A percentile compares a stretch with the other conserved stretches of the same genome.
phyloP scores from a whole-genome alignment of 148 eudicot genomes.

The Diospyros lotus region DNA sequence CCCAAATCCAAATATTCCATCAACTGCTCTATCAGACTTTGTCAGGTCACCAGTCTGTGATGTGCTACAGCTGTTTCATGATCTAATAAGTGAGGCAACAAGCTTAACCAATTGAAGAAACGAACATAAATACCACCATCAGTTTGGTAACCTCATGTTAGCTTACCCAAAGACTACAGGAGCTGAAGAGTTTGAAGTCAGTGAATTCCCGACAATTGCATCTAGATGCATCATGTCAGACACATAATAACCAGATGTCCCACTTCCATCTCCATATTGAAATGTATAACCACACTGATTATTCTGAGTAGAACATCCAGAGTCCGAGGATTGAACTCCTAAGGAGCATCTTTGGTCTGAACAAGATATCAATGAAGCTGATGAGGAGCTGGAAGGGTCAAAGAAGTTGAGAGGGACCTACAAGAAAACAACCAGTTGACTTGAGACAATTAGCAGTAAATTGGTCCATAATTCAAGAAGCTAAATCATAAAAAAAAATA shows the following conservation, averaged over 20 bases:
- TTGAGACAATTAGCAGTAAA: too few relatives aligned
- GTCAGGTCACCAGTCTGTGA: constrained; percentile 82
- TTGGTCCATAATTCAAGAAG: not conserved
- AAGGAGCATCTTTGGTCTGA: constrained; percentile 66
- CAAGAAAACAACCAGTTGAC: not conserved
- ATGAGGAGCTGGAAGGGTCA: constrained; percentile 63
- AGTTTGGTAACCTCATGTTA: not conserved
- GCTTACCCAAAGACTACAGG: constrained; percentile 75
- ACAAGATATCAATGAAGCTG: constrained; percentile 59
- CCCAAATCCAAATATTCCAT: constrained; percentile 95
- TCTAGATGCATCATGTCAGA: constrained; percentile 64
- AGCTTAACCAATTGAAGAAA: not conserved
- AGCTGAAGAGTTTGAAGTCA: constrained; percentile 57
- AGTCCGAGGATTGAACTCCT: constrained; percentile 68
- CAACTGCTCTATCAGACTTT: constrained; percentile 88
- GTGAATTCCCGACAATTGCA: constrained; percentile 48
- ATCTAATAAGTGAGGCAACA: not conserved
- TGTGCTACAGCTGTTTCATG: constrained; percentile 68
- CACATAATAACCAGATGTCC: constrained; percentile 77
- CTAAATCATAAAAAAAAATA: not conserved
- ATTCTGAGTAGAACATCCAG: constrained; percentile 54
- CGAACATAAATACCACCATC: not conserved
- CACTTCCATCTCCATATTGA: constrained; percentile 97
- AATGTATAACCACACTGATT: constrained; percentile 77
- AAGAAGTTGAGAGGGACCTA: constrained; percentile 66